phyloP scores from a whole-genome alignment of 345 rosid species.

The Gossypium australe region DNA sequence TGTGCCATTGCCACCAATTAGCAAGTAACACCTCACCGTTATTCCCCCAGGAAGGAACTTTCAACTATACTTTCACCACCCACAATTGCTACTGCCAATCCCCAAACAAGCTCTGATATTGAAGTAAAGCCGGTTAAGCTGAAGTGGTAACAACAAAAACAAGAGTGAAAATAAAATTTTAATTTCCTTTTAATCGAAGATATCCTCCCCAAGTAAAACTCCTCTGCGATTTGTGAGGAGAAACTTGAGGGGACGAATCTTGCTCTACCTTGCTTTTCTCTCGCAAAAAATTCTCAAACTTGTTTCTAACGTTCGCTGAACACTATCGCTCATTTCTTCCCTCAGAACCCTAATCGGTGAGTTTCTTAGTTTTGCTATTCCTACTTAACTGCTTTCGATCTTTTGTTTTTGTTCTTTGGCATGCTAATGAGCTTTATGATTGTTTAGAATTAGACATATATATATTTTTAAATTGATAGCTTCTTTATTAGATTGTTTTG shows the following conservation, averaged over 20 bases:
- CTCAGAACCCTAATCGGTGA: neutral
- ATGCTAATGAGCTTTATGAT: neutral
- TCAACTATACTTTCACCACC: neutral
- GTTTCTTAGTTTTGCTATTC: neutral
- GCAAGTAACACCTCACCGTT: neutral
- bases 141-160: neutral
- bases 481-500: neutral
- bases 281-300: neutral
- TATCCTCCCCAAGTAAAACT: neutral
- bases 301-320: neutral
- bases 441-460: neutral
- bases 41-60: neutral
- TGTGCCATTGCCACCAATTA: neutral
- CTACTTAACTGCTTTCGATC: neutral
- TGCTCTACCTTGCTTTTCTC: neutral
- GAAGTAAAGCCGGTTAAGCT: neutral
- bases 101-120: neutral
- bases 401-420: neutral
- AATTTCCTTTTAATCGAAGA: neutral
- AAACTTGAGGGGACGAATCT: neutral
- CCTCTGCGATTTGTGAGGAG: constrained; percentile 2
- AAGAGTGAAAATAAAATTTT: neutral
- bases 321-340: neutral
- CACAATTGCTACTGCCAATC: neutral
- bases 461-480: neutral